Conservation (phyloP, 257 asterid species). For the Coffea eugenioides region DNA sequence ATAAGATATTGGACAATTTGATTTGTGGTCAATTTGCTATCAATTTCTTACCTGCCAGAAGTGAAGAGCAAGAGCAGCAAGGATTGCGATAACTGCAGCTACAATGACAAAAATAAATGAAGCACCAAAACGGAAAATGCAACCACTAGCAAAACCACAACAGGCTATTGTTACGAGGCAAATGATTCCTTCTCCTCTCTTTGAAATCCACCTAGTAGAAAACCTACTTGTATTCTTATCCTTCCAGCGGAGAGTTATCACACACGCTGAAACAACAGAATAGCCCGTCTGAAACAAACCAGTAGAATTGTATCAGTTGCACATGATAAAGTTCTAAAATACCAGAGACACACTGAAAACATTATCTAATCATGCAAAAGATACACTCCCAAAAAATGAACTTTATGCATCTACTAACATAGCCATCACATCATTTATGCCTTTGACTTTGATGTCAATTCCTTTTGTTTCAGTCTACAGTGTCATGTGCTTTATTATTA, state of each 20-base stretch:
- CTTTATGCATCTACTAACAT: background rate
- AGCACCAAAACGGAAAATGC: constrained; percentile 62
- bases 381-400: background rate
- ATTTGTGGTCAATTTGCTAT: background rate
- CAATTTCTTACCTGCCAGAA: constrained; percentile 64
- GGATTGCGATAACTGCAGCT: constrained; percentile 50
- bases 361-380: background rate
- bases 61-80: constrained; percentile 56
- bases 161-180: constrained; percentile 63
- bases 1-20: background rate
- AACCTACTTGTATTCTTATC: constrained; percentile 42
- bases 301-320: constrained; percentile 13
- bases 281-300: constrained; percentile 77
- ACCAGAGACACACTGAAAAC: background rate
- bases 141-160: constrained; percentile 78
- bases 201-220: constrained; percentile 44
- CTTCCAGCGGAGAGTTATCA: constrained; percentile 78
- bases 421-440: background rate
- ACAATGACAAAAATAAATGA: constrained; percentile 54
- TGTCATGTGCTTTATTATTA: background rate
- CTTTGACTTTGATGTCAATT: background rate
- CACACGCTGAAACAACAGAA: constrained; percentile 96
- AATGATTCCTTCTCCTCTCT: constrained; percentile 62
- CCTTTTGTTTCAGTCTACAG: background rate
- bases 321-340: background rate